Evolutionary conservation across 2,329 filamentous ascomycete species (phyloP), one percentile per base, ranked within the genome.

Genomic region (Ophiocordyceps camponoti-leonardi): DNA sequence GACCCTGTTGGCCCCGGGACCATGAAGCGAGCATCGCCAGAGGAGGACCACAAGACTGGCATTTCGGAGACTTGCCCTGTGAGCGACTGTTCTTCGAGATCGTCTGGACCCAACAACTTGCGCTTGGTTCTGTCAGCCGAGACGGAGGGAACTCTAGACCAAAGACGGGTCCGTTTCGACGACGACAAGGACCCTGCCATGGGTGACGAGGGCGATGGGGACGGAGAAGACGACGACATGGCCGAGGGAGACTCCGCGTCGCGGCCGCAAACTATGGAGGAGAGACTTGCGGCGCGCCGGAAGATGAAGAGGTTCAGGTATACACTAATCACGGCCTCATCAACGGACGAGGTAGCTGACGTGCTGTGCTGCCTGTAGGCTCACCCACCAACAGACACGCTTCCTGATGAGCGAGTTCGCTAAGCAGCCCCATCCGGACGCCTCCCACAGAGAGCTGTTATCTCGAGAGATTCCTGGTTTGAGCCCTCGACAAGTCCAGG

Each of bases 341-440:
- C 26, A 10, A n/a, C 33, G 6, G 33, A 10, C 33, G 14, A 37
- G 33, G 33, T 48, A 48, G n/a, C 19, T 45, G 52, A 66, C 71
- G 53, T 72, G 54, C 30, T 19, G 43, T 43, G 28, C 33, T 43
- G 28, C 33, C 13, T n/a, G 19, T 55, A 93, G 88, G 52, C 78
- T 96, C 51, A 94, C 88, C 1, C 88, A 95, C 62, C 90, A 92
- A 55, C 90, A 96, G 70, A 95, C 90, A n/a, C 81, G 90, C 14
- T 96, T 94, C 56, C 69, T 96, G 47, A 94, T 94, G 86, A 94
- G 86, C 63, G 88, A 96, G 61, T 96, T 95, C 57, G 84, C 87
- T 47, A 87, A 92, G 55, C 87, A 96, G 59, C 86, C 88, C 22
- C 88, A 95, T 59, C 88, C 88, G 8, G 88, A 96, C 64, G 88